Percentiles rank a stretch among this genome's conserved stretches.
Evolutionary conservation across 768 basidiomycete species (phyloP).

Genomic region (Tylopilus sp.): DNA sequence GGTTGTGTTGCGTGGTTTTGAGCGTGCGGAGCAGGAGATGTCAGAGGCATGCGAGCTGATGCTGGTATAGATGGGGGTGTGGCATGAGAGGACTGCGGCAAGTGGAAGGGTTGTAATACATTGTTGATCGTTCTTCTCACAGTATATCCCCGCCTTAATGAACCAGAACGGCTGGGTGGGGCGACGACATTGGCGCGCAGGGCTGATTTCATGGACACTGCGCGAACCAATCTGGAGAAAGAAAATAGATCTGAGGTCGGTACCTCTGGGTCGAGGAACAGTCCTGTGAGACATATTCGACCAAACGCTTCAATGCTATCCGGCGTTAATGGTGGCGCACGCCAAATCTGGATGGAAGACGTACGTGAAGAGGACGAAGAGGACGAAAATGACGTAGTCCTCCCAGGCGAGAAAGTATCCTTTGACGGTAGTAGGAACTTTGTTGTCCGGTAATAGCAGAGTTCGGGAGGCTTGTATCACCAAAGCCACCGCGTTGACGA

Average conservation of each 20-base stretch:
- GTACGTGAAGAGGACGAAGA: slow-evolving; percentile 86
- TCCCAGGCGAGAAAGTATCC: slow-evolving; percentile 92
- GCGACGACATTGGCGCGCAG: slow-evolving; percentile 26
- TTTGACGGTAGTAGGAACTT: slow-evolving; percentile 41
- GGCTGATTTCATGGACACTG: slow-evolving; percentile 24
- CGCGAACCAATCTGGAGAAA: slow-evolving; percentile 22
- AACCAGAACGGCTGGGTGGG: slow-evolving; percentile 25
- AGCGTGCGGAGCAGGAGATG: background rate
- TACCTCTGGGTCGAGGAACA: slow-evolving; percentile 81
- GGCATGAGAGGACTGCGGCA: slow-evolving; percentile 30
- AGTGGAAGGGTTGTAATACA: slow-evolving; percentile 51
- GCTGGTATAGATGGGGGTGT: slow-evolving; percentile 15
- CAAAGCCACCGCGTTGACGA: slow-evolving; percentile 77
- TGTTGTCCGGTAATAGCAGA: slow-evolving; percentile 45
- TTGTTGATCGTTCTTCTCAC: slow-evolving; percentile 43
- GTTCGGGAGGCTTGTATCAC: slow-evolving; percentile 73
- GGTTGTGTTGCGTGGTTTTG: slow-evolving; percentile 36
- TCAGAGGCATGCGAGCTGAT: slow-evolving; percentile 8
- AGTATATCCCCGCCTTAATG: slow-evolving; percentile 43
- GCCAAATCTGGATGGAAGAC: slow-evolving; percentile 26
- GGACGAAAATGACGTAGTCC: slow-evolving; percentile 73
- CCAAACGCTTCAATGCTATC: slow-evolving; percentile 78
- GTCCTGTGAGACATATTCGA: slow-evolving; percentile 84
- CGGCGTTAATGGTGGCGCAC: background rate
- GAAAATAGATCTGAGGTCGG: slow-evolving; percentile 48